Conservation (phyloP, 306 rosid species). For the Cucumis sativus region Cucumber_9930_V3 NC_026660.2:29242501-29243000, state of each 20-base stretch:
- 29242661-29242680: not conserved
- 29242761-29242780: not conserved
- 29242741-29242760: not conserved
- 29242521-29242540: slow-evolving; percentile 21
- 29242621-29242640: slow-evolving; percentile 63
- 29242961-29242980: not conserved
- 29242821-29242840: not conserved
- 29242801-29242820: not conserved
- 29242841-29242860: not conserved
- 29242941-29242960: not conserved
- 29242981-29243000: slow-evolving; percentile 1
- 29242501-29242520: slow-evolving; percentile 42
- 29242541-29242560: slow-evolving; percentile 35
- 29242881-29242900: not conserved
- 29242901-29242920: not conserved
- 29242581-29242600: slow-evolving; percentile 31
- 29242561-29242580: slow-evolving; percentile 39
- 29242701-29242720: not conserved
- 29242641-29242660: slow-evolving; percentile 41
- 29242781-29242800: not conserved
- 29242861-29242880: not conserved
- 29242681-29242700: not conserved
- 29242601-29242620: slow-evolving; percentile 54
- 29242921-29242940: not conserved
- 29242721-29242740: not conserved